Evolutionary conservation across 2,329 filamentous ascomycete genomes (phyloP), one percentile per base, ranked within the genome.

Genomic region (Byssochlamys sp.): DNA sequence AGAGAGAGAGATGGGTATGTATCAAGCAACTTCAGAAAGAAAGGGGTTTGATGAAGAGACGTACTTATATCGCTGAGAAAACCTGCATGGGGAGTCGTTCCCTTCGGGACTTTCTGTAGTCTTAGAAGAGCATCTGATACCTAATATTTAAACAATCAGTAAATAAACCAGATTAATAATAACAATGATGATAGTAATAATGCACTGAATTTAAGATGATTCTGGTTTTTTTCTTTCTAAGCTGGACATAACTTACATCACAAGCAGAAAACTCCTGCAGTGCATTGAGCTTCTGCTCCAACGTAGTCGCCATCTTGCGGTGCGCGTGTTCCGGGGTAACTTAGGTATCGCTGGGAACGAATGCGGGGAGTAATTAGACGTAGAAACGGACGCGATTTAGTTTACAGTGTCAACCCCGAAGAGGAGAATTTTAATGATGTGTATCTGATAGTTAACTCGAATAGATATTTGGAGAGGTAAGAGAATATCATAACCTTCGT

Each of bases 111-210:
- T 52, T 73, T 73, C 59, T 86, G 81, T 53, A 91, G 78, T 66
- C 86, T 88, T 57, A 89, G 78, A 1, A 91, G 79, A 4, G 86
- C 87, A 69, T 91, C 88, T 10, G 87, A 88, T 59, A 90, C 77
- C 78, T 89, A 19, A 19, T 19, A 55, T 33, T 50, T 10, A 31
- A 9, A 31, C 28, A 31, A 10, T 10, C n/a, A n/a, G 35, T 19
- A 19, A 19, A 19, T 19, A 19, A 19, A 19, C 19, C 19, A 19
- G 19, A 19, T 19, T 19, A 19, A 19, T 19, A 19, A 19, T 19
- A 10, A 19, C 25, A 7, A 26, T 28, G 24, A 51, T 45, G 1
- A 19, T 10, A 33, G 29, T 2, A 11, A 11, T 14, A 2, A 6
- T 9, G n/a, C 5, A 29, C 29, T 19, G n/a, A 7, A 53, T 2